A percentile compares a stretch with the other conserved stretches of the same genome.
Conservation (phyloP, 176 grass and related monocot species). For the Melocanna baccifera region DNA sequence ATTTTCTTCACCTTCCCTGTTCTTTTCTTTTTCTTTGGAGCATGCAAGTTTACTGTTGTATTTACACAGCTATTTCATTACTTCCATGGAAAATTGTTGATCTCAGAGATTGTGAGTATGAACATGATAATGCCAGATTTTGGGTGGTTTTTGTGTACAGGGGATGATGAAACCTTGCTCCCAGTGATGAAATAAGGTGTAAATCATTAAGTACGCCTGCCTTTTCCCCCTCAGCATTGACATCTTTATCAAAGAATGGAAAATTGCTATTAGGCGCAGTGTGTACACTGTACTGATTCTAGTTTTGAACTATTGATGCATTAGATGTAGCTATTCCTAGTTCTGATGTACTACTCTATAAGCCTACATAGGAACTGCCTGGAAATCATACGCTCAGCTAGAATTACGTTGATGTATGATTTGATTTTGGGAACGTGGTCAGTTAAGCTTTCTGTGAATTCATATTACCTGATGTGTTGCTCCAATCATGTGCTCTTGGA, state of each 20-base stretch:
- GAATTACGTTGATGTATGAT: slow-evolving; percentile 11
- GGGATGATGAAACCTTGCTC: slow-evolving; percentile 45
- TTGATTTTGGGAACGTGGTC: not conserved
- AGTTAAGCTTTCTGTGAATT: not conserved
- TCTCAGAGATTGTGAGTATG: slow-evolving; percentile 44
- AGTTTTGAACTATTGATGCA: not conserved
- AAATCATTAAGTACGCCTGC: slow-evolving; percentile 36
- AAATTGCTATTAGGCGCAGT: slow-evolving; percentile 20
- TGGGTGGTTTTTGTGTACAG: slow-evolving; percentile 66
- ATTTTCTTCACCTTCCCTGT: slow-evolving; percentile 20
- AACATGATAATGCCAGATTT: slow-evolving; percentile 41
- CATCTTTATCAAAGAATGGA: slow-evolving; percentile 28
- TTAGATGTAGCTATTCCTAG: not conserved
- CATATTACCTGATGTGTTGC: not conserved
- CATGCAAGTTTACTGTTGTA: slow-evolving; percentile 50
- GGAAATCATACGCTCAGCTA: not conserved
- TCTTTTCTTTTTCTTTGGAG: slow-evolving; percentile 30
- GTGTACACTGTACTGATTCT: slow-evolving; percentile 41
- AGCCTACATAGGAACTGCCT: not conserved
- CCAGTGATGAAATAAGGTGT: slow-evolving; percentile 54
- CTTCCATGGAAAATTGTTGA: slow-evolving; percentile 42
- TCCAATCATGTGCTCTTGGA: not conserved
- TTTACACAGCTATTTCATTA: slow-evolving; percentile 46
- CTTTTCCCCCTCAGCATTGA: slow-evolving; percentile 4
- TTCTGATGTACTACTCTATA: not conserved